phyloP scores from a whole-genome alignment of 139 green algal genomes.

The Parachlorella kessleri region DNA sequence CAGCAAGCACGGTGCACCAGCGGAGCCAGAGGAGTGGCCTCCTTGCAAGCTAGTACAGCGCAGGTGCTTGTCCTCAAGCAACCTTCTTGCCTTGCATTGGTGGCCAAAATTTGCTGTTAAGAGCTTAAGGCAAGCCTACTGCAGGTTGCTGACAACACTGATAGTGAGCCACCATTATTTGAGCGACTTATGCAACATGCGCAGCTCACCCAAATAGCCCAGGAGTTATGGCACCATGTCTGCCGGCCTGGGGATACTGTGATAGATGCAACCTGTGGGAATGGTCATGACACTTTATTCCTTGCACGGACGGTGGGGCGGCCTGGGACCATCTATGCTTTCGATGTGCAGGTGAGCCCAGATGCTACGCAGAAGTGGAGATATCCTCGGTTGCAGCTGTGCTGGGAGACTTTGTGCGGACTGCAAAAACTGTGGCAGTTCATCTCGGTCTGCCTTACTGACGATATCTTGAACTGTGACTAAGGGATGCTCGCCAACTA shows the following conservation, averaged over 20 bases:
- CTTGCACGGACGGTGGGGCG: constrained; percentile 57
- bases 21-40: too few species aligned
- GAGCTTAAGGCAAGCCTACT: too few species aligned
- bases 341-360: constrained; percentile 64
- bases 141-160: too few species aligned
- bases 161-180: too few species aligned
- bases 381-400: not conserved
- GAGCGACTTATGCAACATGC: constrained; percentile 28
- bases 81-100: too few species aligned
- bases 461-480: not conserved
- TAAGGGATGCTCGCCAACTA: not conserved
- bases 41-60: too few species aligned
- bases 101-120: too few species aligned
- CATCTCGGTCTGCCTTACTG: not conserved
- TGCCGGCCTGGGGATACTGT: constrained; percentile 54
- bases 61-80: too few species aligned
- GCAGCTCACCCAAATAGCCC: constrained; percentile 31
- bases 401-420: not conserved
- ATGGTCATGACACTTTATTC: constrained; percentile 68
- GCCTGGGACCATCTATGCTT: constrained; percentile 45
- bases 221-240: constrained; percentile 42
- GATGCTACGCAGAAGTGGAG: not conserved
- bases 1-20: too few species aligned
- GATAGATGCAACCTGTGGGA: constrained; percentile 62
- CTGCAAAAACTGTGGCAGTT: not conserved